These are phyloP conservation scores for Xylariaceae sp. DNA, from an alignment of 2,329 filamentous ascomycete species.

Conservation along the genomic window DNA sequence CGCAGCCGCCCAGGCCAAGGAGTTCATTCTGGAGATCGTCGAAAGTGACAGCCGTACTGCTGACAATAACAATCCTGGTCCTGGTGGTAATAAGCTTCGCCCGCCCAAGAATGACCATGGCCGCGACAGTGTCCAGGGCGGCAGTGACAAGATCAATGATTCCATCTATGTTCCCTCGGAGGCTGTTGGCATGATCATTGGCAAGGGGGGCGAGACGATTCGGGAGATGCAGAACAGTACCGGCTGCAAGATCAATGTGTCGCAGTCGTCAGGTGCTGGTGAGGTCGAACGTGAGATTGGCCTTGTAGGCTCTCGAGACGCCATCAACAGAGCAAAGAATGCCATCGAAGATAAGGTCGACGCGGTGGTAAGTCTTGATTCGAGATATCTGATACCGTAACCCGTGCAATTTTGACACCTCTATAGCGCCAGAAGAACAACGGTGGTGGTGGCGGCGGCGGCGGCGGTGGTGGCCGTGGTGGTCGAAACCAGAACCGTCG, in stretches of 20 bases:
- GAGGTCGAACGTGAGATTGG: slow-evolving; percentile 83
- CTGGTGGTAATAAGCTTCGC: slow-evolving; percentile 29
- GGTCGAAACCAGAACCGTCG: slow-evolving; percentile 32
- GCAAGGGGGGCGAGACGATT: slow-evolving; percentile 89
- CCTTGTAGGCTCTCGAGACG: slow-evolving; percentile 67
- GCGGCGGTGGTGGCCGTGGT: slow-evolving; percentile 35
- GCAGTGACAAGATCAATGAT: slow-evolving; percentile 67
- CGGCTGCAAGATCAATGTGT: slow-evolving; percentile 92
- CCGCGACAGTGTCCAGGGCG: slow-evolving; percentile 33
- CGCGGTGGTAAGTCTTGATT: slow-evolving; percentile 59
- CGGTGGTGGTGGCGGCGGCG: slow-evolving; percentile 36
- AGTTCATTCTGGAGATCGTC: slow-evolving; percentile 87
- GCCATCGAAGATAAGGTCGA: slow-evolving; percentile 91
- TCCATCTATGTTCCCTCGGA: slow-evolving; percentile 82
- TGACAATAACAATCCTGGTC: slow-evolving; percentile 11
- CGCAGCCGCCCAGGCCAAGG: slow-evolving; percentile 71
- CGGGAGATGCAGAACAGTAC: slow-evolving; percentile 85
- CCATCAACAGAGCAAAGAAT: slow-evolving; percentile 72
- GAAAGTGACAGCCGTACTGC: slow-evolving; percentile 71
- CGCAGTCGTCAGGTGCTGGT: slow-evolving; percentile 66
- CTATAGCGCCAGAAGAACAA: slow-evolving; percentile 47
- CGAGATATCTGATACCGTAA: neutral
- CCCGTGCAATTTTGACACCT: slow-evolving; percentile 20
- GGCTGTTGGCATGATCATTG: slow-evolving; percentile 93
- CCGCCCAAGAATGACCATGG: slow-evolving; percentile 29